Evolutionary conservation across 106 monocot species (phyloP), one percentile per base, ranked within the genome.

Genomic region (Posidonia australis): DNA sequence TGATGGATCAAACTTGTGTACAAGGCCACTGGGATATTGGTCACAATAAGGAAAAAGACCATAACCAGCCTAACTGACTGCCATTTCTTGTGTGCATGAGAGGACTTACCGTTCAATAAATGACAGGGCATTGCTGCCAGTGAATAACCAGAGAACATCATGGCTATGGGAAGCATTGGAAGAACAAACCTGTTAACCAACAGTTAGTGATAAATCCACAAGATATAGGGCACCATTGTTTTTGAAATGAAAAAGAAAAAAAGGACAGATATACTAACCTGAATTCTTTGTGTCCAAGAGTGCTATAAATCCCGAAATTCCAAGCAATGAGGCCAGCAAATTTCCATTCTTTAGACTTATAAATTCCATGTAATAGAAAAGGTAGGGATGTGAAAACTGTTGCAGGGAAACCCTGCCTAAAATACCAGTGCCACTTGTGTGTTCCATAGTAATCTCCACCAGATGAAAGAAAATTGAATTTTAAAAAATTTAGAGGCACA

Each of bases 211-310:
- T 14, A 24, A 28, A 16, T 10, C 22, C 13, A 57, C 26, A 25
- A 25, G n/a, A n/a, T n/a, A 28, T 1, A 28, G 14, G 25, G 27
- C 24, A 57, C 2, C 5, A 10, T 57, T n/a, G 2, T 31, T 62
- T 13, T 0, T n/a, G 13, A 32, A 26, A 51, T 54, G 22, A 55
- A 43, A 54, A 55, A 1, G 32, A 11, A 36, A n/a, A n/a, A n/a
- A 13, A 21, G 13, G 36, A 42, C 17, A 17, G 14, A 32, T 54
- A 14, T n/a, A 41, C 5, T 46, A 42, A 98, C 98, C 98, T 91
- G 82, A 98, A 98, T 85, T 98, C 98, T 70, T 98, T 98, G 79
- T 98, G 98, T 41, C 98, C 98, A 51, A 85, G 87, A 9, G 83
- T 61, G 72, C 98, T 98, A 55, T 91, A 91, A 66, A 88, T 64